Percentiles rank a stretch among this genome's conserved stretches.
These are phyloP conservation scores for Bimuria novae-zelandiae DNA, from an alignment of 2,329 filamentous ascomycete genomes.

Conservation along the genomic window DNA sequence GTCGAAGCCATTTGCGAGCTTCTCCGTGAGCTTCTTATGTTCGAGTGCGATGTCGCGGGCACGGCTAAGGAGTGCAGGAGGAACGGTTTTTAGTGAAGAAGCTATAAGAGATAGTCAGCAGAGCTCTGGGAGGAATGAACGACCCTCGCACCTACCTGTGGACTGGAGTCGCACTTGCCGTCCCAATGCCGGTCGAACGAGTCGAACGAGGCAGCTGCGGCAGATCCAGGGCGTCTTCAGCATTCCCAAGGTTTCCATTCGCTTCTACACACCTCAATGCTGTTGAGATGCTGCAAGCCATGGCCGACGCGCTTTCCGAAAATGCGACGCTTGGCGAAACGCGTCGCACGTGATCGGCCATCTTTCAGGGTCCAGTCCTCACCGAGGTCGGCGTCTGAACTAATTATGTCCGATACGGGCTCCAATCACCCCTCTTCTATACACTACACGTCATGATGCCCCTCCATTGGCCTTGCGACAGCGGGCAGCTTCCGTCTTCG, in stretches of 20 bases:
- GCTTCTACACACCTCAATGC: conserved; percentile 10
- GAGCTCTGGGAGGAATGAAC: neutral
- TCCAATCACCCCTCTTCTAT: neutral
- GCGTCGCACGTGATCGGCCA: conserved; percentile 33
- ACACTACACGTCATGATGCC: conserved; percentile 8
- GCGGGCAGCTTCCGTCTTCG: neutral
- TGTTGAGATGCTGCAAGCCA: neutral
- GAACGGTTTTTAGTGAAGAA: conserved; percentile 47
- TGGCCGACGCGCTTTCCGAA: conserved; percentile 30
- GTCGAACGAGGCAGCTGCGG: conserved; percentile 51
- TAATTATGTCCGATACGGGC: too few relatives aligned
- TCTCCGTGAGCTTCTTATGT: conserved; percentile 57
- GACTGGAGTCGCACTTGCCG: conserved; percentile 16
- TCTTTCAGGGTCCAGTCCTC: too few relatives aligned
- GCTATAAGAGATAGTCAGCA: conserved; percentile 22
- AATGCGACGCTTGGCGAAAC: conserved; percentile 19
- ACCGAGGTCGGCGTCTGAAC: neutral
- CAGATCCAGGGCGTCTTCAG: conserved; percentile 51
- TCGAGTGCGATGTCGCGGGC: conserved; percentile 61
- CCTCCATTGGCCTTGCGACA: conserved; percentile 1
- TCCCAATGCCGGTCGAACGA: conserved; percentile 39
- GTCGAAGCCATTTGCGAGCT: conserved; percentile 61
- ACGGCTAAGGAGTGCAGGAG: conserved; percentile 59
- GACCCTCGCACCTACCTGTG: neutral
- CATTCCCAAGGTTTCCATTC: conserved; percentile 38